Evolutionary conservation across 2,329 filamentous ascomycete genomes (phyloP), one percentile per base, ranked within the genome.

Genomic region (Alternaria gansuensis): DNA sequence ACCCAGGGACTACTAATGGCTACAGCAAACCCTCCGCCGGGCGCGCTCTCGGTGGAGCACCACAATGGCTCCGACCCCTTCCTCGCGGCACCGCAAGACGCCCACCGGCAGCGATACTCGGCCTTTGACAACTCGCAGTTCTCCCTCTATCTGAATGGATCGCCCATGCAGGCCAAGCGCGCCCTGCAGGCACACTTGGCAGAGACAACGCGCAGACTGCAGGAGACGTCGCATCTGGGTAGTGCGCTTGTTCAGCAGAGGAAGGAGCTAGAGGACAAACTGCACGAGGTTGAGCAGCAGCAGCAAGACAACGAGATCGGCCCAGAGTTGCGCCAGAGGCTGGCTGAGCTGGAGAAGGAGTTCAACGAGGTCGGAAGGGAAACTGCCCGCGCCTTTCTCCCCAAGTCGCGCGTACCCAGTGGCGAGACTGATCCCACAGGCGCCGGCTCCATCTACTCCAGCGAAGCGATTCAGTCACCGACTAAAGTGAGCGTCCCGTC

Each of bases 341-440:
- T 99, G 52, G 84, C 87, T 13, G 93, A 96, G 63, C 88, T 99
- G 59, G 95, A 99, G 77, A 91, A 88, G 77, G 95, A 99, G 73
- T 98, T 96, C 80, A 94, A 96, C 76, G 93, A 97, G 74, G 89
- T 98, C 45, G 93, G 93, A 11, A 86, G 90, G 63, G 94, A 98
- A 76, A 95, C 91, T 46, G 92, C 94, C 41, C 86, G 94, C 65
- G 93, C 92, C 2, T 94, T 97, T 75, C 81, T 98, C 33, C 95
- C 95, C 68, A 93, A 93, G 76, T 82, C 85, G 9, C 87, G 92
- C 71, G 86, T 92, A 23, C 87, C 90, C 17, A 93, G 90, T 75
- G 75, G 74, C 51, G 76, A 77, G 60, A 68, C 67, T 0, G 75
- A 76, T 49, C 66, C 71, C 29, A 64, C 70, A 28, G 68, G 66